phyloP scores from a whole-genome alignment of 306 rosid genomes.

The Vigna mungo region DNA sequence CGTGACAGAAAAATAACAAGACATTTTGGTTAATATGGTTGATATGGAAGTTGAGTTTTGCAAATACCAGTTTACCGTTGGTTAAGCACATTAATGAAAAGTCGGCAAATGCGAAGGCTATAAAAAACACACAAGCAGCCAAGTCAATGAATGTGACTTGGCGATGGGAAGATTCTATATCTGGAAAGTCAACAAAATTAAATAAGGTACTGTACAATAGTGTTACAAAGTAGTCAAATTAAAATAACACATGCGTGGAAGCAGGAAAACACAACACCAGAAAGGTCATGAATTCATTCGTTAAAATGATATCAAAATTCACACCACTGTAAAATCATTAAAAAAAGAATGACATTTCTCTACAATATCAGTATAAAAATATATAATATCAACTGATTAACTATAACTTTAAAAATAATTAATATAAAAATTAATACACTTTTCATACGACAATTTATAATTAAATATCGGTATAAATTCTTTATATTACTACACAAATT shows the following conservation, averaged over 20 bases:
- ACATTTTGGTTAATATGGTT: not conserved
- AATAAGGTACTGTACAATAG: not conserved
- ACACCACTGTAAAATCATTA: not conserved
- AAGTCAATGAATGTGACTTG: constrained; percentile 20
- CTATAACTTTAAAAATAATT: not conserved
- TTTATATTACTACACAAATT: not conserved
- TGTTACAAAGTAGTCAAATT: not conserved
- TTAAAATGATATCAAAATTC: not conserved
- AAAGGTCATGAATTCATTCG: not conserved
- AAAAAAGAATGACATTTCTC: not conserved
- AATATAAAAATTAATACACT: not conserved
- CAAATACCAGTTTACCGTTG: not conserved
- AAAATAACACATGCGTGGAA: not conserved
- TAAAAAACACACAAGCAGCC: not conserved
- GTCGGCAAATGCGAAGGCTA: not conserved
- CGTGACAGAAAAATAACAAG: not conserved
- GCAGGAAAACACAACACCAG: not conserved
- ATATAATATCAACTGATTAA: not conserved
- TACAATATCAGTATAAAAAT: not conserved
- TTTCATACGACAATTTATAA: not conserved
- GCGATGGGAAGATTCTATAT: not conserved
- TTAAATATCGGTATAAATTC: not conserved
- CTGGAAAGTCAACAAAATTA: not conserved
- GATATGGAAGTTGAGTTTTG: not conserved
- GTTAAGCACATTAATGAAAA: not conserved